Evolutionary conservation across 2,329 filamentous ascomycete species (phyloP), one percentile per base, ranked within the genome.

Genomic region (Cladosporium phlei): DNA sequence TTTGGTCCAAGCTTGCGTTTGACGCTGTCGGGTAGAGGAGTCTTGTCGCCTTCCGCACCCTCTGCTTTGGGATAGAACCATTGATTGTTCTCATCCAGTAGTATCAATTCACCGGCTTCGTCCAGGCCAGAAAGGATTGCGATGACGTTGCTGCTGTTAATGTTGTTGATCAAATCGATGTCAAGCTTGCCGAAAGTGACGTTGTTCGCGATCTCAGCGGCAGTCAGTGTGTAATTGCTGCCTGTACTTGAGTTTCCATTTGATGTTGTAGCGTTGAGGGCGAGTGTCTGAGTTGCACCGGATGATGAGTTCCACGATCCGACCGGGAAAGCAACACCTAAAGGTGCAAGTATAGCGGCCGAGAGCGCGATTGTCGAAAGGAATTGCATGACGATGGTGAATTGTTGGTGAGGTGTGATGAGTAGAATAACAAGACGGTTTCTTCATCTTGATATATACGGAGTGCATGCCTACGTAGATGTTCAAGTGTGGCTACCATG

Each of bases 81-180:
- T 1, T 47, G 55, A 11, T 68, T 69, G 34, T 69, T 60, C 2
- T 62, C 52, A 7, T 50, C 51, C 4, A 74, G 50, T 39, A 74
- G 69, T 17, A 73, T 69, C 8, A 73, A 59, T 2, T 55, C 52
- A 0, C 61, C 61, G 5, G 62, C 48, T 3, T 55, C 55, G 52
- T 74, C 70, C 2, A 68, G 52, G 3, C 70, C 72, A 11, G 66
- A 65, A 33, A 74, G 57, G 48, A 74, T 74, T 1, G 66, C 67
- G 35, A 66, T 68, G 46, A 73, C 52, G 12, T 52, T 59, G 0
- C 52, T 47, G 3, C 60, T 64, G 9, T 48, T 47, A 29, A 69
- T 63, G 48, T 71, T 72, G 53, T 74, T 74, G 50, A 70, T 59
- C 3, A 74, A 53, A 4, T 50, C 50, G 6, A 57, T 27, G 17